These are phyloP conservation scores for Candida michaelii DNA, from an alignment of 805 yeast genomes.

Conservation along the genomic window DNA sequence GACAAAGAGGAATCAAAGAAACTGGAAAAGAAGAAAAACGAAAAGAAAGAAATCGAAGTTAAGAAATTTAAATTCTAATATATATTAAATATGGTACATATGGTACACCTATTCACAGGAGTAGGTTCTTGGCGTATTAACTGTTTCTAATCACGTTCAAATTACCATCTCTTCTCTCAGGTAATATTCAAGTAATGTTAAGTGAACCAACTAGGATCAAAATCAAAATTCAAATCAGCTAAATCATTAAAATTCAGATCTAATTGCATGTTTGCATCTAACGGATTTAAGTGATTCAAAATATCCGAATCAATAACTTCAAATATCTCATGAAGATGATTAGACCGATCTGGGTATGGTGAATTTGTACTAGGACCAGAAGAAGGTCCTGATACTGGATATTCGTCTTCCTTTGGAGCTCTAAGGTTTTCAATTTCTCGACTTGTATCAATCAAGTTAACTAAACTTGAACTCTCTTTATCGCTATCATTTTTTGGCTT, in stretches of 20 bases:
- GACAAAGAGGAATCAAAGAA: not conserved
- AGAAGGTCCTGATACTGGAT: not conserved
- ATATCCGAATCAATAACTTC: constrained; percentile 32
- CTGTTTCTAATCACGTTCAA: no score
- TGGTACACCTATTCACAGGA: not conserved
- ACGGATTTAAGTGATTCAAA: constrained; percentile 28
- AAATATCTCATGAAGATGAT: constrained; percentile 27
- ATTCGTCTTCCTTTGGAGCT: constrained; percentile 21
- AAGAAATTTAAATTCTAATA: constrained; percentile 16
- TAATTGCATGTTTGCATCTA: constrained; percentile 23
- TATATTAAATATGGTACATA: constrained; percentile 5
- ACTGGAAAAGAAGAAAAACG: constrained; percentile 1
- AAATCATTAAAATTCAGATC: constrained; percentile 11
- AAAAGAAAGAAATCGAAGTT: constrained; percentile 6
- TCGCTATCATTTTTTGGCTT: constrained; percentile 7
- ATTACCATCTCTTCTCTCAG: no score
- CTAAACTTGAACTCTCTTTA: constrained; percentile 19
- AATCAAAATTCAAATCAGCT: constrained; percentile 4
- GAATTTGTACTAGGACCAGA: constrained; percentile 9
- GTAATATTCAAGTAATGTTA: no score
- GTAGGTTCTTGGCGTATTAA: no score
- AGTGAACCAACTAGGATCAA: not conserved
- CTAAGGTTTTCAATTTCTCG: constrained; percentile 32
- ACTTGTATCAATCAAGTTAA: constrained; percentile 29
- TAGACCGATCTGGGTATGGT: no score